Conservation (phyloP, 1,284 basidiomycete species). For the Ganoderma multipileum region DNA sequence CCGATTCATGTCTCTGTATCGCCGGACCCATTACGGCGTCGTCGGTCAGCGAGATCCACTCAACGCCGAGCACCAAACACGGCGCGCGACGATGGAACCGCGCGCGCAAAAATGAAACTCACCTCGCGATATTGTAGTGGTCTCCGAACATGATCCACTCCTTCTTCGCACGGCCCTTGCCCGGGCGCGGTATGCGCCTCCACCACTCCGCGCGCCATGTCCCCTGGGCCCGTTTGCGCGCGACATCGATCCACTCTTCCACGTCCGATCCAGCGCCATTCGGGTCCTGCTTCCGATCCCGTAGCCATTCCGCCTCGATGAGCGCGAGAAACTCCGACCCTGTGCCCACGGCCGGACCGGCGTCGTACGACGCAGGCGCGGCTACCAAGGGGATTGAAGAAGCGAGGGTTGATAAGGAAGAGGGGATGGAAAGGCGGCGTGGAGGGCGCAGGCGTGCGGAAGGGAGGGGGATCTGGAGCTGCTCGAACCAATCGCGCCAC, state of each 20-base stretch:
- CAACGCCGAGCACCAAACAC: background rate
- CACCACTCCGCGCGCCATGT: constrained; percentile 54
- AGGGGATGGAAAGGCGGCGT: constrained; percentile 15
- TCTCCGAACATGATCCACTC: constrained; percentile 78
- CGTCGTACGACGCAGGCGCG: constrained; percentile 16
- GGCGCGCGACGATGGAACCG: background rate
- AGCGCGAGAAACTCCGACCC: constrained; percentile 59
- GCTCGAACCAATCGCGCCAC: constrained; percentile 77
- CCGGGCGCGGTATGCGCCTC: constrained; percentile 41
- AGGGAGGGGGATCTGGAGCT: constrained; percentile 34
- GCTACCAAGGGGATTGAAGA: constrained; percentile 17
- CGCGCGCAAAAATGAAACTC: constrained; percentile 17
- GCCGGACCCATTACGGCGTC: constrained; percentile 8
- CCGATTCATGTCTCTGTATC: constrained; percentile 54
- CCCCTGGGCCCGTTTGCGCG: constrained; percentile 43
- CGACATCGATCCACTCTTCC: constrained; percentile 52
- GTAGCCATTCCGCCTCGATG: constrained; percentile 51
- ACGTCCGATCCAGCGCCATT: constrained; percentile 42
- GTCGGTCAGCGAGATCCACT: constrained; percentile 5
- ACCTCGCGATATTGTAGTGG: constrained; percentile 79
- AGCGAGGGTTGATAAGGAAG: constrained; percentile 14
- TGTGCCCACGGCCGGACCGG: constrained; percentile 47
- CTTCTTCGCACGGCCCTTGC: constrained; percentile 54
- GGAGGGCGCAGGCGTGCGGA: constrained; percentile 17
- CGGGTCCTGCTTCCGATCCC: constrained; percentile 37